Conservation (phyloP, 2,329 filamentous ascomycete genomes). For the Seiridium cupressi region DNA sequence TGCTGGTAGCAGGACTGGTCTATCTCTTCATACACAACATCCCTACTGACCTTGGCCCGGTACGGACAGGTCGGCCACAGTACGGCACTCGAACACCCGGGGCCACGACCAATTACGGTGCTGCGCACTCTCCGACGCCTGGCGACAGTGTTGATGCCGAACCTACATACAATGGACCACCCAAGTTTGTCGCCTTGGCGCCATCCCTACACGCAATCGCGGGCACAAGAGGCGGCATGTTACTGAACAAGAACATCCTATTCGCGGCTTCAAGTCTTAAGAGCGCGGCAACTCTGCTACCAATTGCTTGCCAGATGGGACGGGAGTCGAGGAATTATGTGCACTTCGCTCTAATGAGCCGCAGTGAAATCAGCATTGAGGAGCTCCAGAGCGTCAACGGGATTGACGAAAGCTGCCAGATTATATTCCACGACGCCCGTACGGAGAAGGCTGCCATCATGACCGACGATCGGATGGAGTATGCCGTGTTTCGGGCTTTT, state of each 20-base stretch:
- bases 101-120: not conserved
- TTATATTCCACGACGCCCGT: constrained; percentile 70
- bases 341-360: constrained; percentile 78
- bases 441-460: constrained; percentile 71
- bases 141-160: constrained; percentile 9
- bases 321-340: constrained; percentile 67
- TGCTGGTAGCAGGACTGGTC: constrained; percentile 48
- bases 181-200: constrained; percentile 67
- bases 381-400: constrained; percentile 77
- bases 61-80: constrained; percentile 34
- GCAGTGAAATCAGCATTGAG: constrained; percentile 66
- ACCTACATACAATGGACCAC: constrained; percentile 63
- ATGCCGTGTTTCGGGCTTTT: constrained; percentile 63
- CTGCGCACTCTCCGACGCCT: constrained; percentile 5
- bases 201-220: constrained; percentile 59
- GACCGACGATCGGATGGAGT: constrained; percentile 66
- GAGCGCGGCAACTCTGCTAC: constrained; percentile 71
- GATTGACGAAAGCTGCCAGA: constrained; percentile 66
- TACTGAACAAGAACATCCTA: constrained; percentile 67
- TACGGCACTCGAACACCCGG: constrained; percentile 1
- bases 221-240: constrained; percentile 48
- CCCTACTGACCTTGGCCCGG: constrained; percentile 41
- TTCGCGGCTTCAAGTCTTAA: constrained; percentile 75
- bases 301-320: constrained; percentile 86
- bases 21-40: constrained; percentile 67